Conservation (phyloP, 768 basidiomycete genomes). For the Lactarius hengduanensis region DNA sequence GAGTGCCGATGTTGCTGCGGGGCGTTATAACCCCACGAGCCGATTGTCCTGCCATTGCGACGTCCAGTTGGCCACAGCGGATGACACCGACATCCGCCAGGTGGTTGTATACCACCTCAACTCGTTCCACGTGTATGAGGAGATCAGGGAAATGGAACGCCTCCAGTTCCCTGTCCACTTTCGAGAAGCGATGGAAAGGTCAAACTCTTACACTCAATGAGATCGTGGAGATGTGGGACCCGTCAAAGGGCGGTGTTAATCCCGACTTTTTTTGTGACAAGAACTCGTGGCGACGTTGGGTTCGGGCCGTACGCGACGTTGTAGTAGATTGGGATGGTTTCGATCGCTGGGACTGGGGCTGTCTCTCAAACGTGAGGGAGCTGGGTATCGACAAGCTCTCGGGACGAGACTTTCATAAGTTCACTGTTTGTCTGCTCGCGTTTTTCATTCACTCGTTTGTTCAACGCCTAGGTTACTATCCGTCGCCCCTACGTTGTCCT, state of each 20-base stretch:
- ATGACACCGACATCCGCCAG: no score
- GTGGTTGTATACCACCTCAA: no score
- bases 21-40: neutral
- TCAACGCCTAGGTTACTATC: neutral
- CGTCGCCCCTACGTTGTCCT: neutral
- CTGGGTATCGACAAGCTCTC: neutral
- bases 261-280: neutral
- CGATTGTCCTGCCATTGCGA: neutral
- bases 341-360: neutral
- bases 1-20: neutral
- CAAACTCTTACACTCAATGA: neutral
- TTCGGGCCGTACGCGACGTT: neutral
- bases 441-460: neutral
- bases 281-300: neutral
- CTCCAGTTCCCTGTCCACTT: no score
- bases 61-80: no score
- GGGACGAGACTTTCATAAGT: neutral
- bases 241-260: neutral
- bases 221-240: neutral
- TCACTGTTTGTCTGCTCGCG: neutral
- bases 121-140: no score
- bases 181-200: neutral
- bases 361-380: neutral
- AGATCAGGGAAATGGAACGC: no score
- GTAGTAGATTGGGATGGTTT: neutral